Evolutionary conservation across 176 grass and related monocot species (phyloP).

Genomic region (Paspalum notatum): DNA sequence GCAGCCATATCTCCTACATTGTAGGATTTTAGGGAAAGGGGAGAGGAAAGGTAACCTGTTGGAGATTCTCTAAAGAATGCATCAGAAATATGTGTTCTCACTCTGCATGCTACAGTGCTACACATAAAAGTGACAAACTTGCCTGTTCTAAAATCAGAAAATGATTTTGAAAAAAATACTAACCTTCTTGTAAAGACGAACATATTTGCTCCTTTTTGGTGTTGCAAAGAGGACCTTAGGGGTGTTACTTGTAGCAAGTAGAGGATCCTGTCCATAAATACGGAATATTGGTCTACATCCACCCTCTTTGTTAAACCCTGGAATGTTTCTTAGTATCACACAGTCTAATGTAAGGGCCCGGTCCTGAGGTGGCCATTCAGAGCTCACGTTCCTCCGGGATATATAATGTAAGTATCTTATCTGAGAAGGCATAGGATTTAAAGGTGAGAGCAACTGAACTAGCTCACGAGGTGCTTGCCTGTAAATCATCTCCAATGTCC

Average conservation of each 20-base stretch:
- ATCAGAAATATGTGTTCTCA: constrained; percentile 18
- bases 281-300: constrained; percentile 92
- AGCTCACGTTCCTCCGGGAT: constrained; percentile 82
- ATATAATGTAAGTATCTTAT: constrained; percentile 96
- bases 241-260: constrained; percentile 55
- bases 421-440: constrained; percentile 94
- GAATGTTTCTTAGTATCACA: constrained; percentile 82
- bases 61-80: no score
- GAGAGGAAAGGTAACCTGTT: no score
- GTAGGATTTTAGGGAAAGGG: no score
- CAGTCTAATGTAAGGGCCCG: constrained; percentile 94
- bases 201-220: constrained; percentile 78
- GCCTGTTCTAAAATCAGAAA: constrained; percentile 17
- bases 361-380: constrained; percentile 83
- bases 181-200: constrained; percentile 94
- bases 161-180: constrained; percentile 31
- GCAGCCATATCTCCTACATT: no score
- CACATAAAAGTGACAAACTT: constrained; percentile 24
- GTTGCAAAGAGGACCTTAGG: constrained; percentile 84
- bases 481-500: constrained; percentile 95
- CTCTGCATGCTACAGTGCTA: neutral
- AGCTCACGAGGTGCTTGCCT: constrained; percentile 89
- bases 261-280: constrained; percentile 95
- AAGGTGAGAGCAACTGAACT: constrained; percentile 73
- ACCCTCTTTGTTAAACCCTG: constrained; percentile 64